phyloP scores from a whole-genome alignment of 1,139 yeast species.

The Yamadazyma atlantica region DNA sequence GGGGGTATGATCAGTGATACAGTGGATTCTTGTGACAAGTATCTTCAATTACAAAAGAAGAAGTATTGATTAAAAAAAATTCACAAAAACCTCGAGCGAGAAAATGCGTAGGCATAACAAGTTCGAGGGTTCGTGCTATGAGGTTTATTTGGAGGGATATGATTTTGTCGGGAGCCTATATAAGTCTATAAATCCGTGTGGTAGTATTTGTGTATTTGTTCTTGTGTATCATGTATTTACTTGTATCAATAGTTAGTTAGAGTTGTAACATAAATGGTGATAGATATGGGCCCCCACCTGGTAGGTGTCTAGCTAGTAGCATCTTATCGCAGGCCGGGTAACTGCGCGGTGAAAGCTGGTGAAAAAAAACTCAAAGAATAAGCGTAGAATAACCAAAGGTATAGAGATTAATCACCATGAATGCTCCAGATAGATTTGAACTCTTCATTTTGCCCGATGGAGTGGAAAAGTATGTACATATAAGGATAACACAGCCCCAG shows the following conservation, averaged over 20 bases:
- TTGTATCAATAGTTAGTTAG: too few relatives aligned
- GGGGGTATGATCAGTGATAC: background rate
- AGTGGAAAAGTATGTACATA: constrained; percentile 73
- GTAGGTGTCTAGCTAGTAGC: background rate
- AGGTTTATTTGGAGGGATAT: too few relatives aligned
- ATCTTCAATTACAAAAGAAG: background rate
- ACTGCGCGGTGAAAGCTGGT: background rate
- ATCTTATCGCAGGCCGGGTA: background rate
- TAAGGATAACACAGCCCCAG: too few relatives aligned
- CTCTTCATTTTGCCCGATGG: constrained; percentile 97
- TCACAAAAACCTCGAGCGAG: constrained; percentile 1
- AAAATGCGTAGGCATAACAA: background rate
- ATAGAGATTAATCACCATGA: constrained; percentile 57
- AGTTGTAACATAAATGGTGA: too few relatives aligned
- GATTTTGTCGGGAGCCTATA: too few relatives aligned
- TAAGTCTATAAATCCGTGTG: too few relatives aligned
- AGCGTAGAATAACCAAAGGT: background rate
- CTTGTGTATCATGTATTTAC: too few relatives aligned
- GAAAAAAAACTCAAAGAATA: background rate
- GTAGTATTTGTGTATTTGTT: too few relatives aligned
- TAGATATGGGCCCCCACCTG: too few relatives aligned
- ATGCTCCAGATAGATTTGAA: constrained; percentile 99
- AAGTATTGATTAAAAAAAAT: background rate
- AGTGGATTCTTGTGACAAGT: background rate
- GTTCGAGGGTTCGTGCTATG: too few relatives aligned